These are phyloP conservation scores for Kitagawia praeruptora DNA, from an alignment of 129 eudicot species.

Conservation along the genomic window DNA sequence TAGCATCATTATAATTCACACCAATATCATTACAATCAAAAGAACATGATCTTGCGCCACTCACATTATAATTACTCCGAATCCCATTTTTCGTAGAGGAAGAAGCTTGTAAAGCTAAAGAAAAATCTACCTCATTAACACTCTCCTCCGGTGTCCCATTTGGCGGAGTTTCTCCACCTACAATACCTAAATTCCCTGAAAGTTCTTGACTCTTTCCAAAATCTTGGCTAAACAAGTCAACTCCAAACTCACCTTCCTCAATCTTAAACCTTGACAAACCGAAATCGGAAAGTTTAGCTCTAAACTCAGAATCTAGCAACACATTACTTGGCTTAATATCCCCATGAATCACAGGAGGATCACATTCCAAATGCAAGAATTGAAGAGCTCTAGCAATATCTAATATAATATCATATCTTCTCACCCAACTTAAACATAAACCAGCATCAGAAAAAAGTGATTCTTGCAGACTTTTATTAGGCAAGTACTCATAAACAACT, in stretches of 20 bases:
- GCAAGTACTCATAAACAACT: conserved; percentile 92
- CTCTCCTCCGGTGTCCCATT: conserved; percentile 49
- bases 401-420: conserved; percentile 51
- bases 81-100: conserved; percentile 51
- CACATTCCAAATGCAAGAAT: conserved; percentile 81
- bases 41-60: conserved; percentile 31
- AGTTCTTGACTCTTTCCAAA: conserved; percentile 45
- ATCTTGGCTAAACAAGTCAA: conserved; percentile 84
- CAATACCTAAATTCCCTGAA: conserved; percentile 43
- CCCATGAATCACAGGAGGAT: conserved; percentile 96
- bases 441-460: conserved; percentile 43
- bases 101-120: conserved; percentile 86
- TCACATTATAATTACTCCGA: conserved; percentile 28
- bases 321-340: conserved; percentile 98
- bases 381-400: conserved; percentile 74
- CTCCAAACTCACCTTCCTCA: conserved; percentile 59
- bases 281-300: conserved; percentile 88
- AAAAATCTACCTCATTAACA: conserved; percentile 71
- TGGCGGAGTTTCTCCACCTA: conserved; percentile 43
- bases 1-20: conserved; percentile 14
- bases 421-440: conserved; percentile 48
- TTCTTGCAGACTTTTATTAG: conserved; percentile 83
- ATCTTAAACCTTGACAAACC: conserved; percentile 76
- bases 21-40: conserved; percentile 13
- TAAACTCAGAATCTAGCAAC: conserved; percentile 70